phyloP scores from a whole-genome alignment of 768 basidiomycete species.

The Dioszegia aurantiaca region DNA sequence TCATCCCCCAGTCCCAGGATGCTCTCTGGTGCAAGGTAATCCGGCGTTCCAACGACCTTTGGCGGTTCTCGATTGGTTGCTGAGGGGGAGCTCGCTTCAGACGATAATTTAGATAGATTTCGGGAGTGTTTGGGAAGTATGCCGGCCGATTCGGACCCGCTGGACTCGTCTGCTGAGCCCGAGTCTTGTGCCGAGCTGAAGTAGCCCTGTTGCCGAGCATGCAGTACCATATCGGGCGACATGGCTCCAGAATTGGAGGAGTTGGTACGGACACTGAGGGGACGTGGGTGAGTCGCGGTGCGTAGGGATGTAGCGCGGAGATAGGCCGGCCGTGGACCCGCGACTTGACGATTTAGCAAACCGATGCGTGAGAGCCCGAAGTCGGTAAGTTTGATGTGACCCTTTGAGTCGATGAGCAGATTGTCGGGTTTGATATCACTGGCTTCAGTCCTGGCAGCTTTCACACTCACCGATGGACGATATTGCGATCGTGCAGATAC shows the following conservation, averaged over 20 bases:
- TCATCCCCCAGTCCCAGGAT: conserved; percentile 90
- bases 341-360: conserved; percentile 88
- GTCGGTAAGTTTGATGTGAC: conserved; percentile 96
- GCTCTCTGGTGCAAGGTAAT: conserved; percentile 79
- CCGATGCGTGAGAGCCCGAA: conserved; percentile 96
- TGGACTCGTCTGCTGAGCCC: conserved; percentile 64
- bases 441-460: not conserved
- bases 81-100: conserved; percentile 53
- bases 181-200: conserved; percentile 40
- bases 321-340: conserved; percentile 48
- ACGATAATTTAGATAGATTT: conserved; percentile 27
- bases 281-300: conserved; percentile 52
- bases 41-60: conserved; percentile 95
- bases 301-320: conserved; percentile 41
- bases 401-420: conserved; percentile 90
- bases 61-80: conserved; percentile 65
- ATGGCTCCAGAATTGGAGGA: conserved; percentile 49
- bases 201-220: conserved; percentile 40
- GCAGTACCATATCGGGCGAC: conserved; percentile 44
- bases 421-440: conserved; percentile 99
- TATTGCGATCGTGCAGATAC: conserved; percentile 89
- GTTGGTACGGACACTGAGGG: conserved; percentile 50
- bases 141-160: conserved; percentile 66
- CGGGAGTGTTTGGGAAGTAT: conserved; percentile 35
- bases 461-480: conserved; percentile 83